Base-by-base conservation (phyloP, 352 stramenopile species). In the Pythium oligandrum region DNA sequence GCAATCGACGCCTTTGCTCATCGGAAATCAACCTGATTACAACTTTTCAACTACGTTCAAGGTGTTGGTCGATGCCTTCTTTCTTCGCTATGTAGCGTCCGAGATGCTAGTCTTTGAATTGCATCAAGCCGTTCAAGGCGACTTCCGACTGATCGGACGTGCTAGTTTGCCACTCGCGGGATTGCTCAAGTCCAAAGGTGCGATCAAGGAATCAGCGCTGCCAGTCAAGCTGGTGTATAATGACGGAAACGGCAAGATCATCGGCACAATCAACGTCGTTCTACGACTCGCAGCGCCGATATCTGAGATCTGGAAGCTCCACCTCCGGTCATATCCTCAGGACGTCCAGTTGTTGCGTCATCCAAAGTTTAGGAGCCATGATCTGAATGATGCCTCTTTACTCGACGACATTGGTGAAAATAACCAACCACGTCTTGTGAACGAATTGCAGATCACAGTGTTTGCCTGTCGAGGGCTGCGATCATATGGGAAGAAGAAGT, bases 41-140 rank as follows among this genome's bases (percentile, higher is more conserved):
- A 95, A 97, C 60, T 94, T 97, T 51, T 89, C 90, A 6, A 78
- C 86, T 9, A 96, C 78, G 0, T 98, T 95, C 64, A 96, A 95
- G 59, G 82, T 98, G 45, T 94, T 80, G 0, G 84, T 96, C 4
- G 92, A 98, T 62, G 89, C 90, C 1, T 97, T 97, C 57, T 97
- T 97, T 57, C 59, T 98, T 46, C 68, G 81, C 0, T 98, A 95
- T 60, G 57, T 98, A 7, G 86, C 89, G 9, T 96, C 88, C 0
- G 92, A 97, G 50, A 68, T 66, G 3, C 58, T 98, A 2, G 61
- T 75, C 3, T 65, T 98, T 34, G 92, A 98, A 68, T 65, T 98
- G 3, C 92, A 98, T 62, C 87, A 91, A 66, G 75, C 81, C 1
- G 57, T 90, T 47, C 78, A 84, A 58, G 89, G 83, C 30, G 88